These are phyloP conservation scores for Cornus controversa DNA, from an alignment of 148 eudicot species.

Conservation along the genomic window DNA sequence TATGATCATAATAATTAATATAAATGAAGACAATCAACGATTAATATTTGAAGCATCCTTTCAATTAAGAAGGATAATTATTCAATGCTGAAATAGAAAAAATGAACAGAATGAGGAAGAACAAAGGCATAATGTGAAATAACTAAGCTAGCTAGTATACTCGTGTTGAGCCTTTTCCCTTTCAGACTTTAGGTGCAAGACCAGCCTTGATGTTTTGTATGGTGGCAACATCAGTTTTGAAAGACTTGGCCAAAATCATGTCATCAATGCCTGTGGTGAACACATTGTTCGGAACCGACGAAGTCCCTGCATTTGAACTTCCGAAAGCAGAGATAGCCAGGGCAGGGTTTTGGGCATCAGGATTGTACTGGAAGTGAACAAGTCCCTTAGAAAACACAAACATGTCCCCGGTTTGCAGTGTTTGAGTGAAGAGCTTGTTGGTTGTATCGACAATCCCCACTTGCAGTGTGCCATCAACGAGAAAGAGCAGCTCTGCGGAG, in stretches of 20 bases:
- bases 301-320: background rate
- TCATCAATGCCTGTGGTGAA: background rate
- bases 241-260: slow-evolving; percentile 2
- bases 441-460: slow-evolving; percentile 5
- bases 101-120: background rate
- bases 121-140: background rate
- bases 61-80: background rate
- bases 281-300: background rate
- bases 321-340: background rate
- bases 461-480: background rate
- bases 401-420: background rate
- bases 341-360: background rate
- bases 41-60: background rate
- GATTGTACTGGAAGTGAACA: slow-evolving; percentile 2
- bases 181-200: background rate
- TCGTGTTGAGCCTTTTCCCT: too few species aligned
- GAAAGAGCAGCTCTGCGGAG: background rate
- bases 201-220: slow-evolving; percentile 8
- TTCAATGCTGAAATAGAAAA: background rate
- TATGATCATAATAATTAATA: too few species aligned
- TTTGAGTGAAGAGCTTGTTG: slow-evolving; percentile 7
- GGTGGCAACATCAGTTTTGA: slow-evolving; percentile 16
- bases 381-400: slow-evolving; percentile 4
- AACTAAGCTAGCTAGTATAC: background rate
- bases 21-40: too few species aligned